phyloP scores from a whole-genome alignment of 345 rosid species.

The Salix brachista region DNA sequence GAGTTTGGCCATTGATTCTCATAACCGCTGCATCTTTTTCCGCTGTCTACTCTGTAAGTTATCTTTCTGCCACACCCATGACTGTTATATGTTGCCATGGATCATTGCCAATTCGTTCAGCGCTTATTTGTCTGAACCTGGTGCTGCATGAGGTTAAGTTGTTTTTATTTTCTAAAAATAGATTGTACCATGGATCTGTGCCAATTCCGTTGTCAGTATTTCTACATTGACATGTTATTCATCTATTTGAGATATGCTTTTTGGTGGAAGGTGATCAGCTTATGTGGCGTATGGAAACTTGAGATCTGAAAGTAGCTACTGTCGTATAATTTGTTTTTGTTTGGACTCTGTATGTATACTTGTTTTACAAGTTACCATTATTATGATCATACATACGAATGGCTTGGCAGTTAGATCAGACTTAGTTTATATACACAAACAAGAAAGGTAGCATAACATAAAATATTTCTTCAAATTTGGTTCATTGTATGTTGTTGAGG shows the following conservation, averaged over 20 bases:
- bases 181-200: too few species aligned
- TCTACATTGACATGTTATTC: not conserved
- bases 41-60: slow-evolving; percentile 74
- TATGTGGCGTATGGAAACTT: not conserved
- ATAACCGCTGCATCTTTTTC: slow-evolving; percentile 61
- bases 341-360: not conserved
- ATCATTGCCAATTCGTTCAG: not conserved
- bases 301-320: not conserved
- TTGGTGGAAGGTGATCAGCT: not conserved
- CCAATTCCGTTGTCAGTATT: not conserved
- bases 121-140: not conserved
- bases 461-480: not conserved
- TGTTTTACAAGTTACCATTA: not conserved
- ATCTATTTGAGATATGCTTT: not conserved
- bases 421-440: not conserved
- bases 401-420: not conserved
- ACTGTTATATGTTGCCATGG: not conserved
- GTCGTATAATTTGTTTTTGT: not conserved
- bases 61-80: not conserved
- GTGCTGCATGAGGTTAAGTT: not conserved
- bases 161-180: not conserved
- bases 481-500: not conserved
- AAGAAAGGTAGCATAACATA: not conserved
- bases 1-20: slow-evolving; percentile 79
- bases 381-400: not conserved